Conservation (phyloP, 257 asterid genomes). For the Scutellaria minor region DNA sequence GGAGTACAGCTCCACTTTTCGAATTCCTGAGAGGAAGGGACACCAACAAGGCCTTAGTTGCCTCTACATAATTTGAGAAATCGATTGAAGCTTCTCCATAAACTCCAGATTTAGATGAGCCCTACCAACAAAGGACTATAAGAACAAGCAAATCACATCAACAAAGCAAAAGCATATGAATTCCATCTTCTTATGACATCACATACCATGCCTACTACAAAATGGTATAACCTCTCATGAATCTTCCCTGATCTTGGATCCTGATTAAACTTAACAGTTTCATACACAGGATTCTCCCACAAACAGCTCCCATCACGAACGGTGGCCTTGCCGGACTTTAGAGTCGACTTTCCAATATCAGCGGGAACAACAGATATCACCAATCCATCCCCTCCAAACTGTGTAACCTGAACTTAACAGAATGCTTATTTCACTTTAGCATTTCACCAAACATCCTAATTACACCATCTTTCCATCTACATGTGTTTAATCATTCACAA, state of each 20-base stretch:
- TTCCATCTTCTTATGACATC: conserved; percentile 16
- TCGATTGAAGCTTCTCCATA: conserved; percentile 84
- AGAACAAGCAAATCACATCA: conserved; percentile 27
- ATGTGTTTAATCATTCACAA: conserved; percentile 4
- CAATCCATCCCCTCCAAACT: conserved; percentile 63
- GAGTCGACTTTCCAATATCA: conserved; percentile 74
- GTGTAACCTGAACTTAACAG: conserved; percentile 50
- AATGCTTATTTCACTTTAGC: neutral
- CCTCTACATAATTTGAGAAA: conserved; percentile 69
- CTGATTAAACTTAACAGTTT: conserved; percentile 70
- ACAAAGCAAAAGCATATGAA: conserved; percentile 33
- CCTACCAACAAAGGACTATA: conserved; percentile 46
- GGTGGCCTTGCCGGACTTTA: conserved; percentile 66
- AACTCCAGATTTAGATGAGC: conserved; percentile 52
- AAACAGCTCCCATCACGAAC: conserved; percentile 72
- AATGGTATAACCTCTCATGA: conserved; percentile 72
- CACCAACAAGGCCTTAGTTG: conserved; percentile 58
- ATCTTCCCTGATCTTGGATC: conserved; percentile 84
- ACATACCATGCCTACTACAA: conserved; percentile 75
- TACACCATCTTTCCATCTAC: neutral
- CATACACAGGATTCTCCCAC: conserved; percentile 83
- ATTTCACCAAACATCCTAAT: conserved; percentile 1
- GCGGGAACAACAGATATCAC: conserved; percentile 77
- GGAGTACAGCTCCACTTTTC: conserved; percentile 60
- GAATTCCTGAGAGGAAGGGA: conserved; percentile 81